A percentile compares a stretch with the other conserved stretches of the same genome.
Evolutionary conservation across 2,329 filamentous ascomycete species (phyloP).

Genomic region (Sphaerostilbella broomeana): DNA sequence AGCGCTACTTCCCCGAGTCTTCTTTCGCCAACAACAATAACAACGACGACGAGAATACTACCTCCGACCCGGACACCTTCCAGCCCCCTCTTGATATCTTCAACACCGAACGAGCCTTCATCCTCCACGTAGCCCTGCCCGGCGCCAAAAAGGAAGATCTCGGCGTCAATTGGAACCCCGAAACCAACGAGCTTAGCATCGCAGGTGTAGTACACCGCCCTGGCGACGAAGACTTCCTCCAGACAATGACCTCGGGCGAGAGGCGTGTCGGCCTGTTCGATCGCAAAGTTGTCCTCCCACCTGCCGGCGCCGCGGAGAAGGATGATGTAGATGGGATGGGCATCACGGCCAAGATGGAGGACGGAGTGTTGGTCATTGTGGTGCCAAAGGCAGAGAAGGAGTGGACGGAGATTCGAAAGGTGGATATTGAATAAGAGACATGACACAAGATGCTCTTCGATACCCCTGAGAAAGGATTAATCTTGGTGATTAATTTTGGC

Average conservation of each 20-base stretch:
- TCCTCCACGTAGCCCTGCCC: slow-evolving; percentile 70
- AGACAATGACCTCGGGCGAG: slow-evolving; percentile 57
- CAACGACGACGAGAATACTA: slow-evolving; percentile 3
- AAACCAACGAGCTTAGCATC: slow-evolving; percentile 58
- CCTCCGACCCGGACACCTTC: slow-evolving; percentile 40
- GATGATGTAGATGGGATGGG: slow-evolving; percentile 58
- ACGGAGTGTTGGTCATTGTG: slow-evolving; percentile 70
- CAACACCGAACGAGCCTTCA: slow-evolving; percentile 56
- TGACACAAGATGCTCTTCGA: too few relatives aligned
- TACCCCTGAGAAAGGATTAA: too few relatives aligned
- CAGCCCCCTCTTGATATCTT: slow-evolving; percentile 69
- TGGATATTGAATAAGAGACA: slow-evolving; percentile 39
- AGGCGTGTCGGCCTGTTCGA: slow-evolving; percentile 70
- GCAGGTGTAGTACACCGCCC: slow-evolving; percentile 68
- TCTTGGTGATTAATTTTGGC: too few relatives aligned
- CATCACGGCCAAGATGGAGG: slow-evolving; percentile 71
- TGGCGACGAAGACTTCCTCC: slow-evolving; percentile 62
- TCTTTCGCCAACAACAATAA: too few relatives aligned
- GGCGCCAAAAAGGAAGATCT: slow-evolving; percentile 76
- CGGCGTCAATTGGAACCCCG: slow-evolving; percentile 67
- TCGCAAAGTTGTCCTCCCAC: slow-evolving; percentile 58
- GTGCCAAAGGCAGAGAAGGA: slow-evolving; percentile 66
- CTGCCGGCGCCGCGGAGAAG: slow-evolving; percentile 33
- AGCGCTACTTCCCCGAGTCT: slow-evolving; percentile 20
- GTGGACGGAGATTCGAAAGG: slow-evolving; percentile 56